phyloP scores from a whole-genome alignment of 371 early-diverging fungal genomes.

The Apophysomyces ossiformis region DNA sequence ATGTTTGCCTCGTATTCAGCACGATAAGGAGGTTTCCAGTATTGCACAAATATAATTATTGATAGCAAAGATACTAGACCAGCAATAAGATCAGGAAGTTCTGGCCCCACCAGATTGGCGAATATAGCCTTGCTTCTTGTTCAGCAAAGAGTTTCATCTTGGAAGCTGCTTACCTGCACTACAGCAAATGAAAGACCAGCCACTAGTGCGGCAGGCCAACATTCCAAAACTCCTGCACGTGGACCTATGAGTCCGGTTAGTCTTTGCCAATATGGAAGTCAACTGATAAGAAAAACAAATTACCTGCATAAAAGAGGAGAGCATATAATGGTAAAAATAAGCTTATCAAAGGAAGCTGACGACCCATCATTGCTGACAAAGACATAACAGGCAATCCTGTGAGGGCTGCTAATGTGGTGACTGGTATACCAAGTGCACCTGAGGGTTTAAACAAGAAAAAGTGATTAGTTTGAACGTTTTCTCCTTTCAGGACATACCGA shows the following conservation, averaged over 20 bases:
- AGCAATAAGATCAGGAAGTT: constrained; percentile 55
- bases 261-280: background rate
- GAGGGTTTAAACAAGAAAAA: background rate
- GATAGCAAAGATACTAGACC: constrained; percentile 45
- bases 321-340: constrained; percentile 50
- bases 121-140: constrained; percentile 30
- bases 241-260: background rate
- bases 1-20: constrained; percentile 39
- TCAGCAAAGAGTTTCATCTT: background rate
- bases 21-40: constrained; percentile 52
- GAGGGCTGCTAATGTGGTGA: constrained; percentile 51
- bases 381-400: constrained; percentile 42
- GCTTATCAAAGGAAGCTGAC: constrained; percentile 51
- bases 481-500: constrained; percentile 23
- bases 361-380: constrained; percentile 54
- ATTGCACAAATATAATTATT: constrained; percentile 47
- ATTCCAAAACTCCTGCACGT: constrained; percentile 47
- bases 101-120: constrained; percentile 52
- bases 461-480: background rate
- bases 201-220: constrained; percentile 52
- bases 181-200: constrained; percentile 54
- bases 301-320: constrained; percentile 39
- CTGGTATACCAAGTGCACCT: constrained; percentile 22
- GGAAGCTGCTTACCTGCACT: constrained; percentile 26
- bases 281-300: constrained; percentile 7